Evolutionary conservation across 2,329 filamentous ascomycete species (phyloP), one percentile per base, ranked within the genome.

Genomic region (Xylaria sp.): DNA sequence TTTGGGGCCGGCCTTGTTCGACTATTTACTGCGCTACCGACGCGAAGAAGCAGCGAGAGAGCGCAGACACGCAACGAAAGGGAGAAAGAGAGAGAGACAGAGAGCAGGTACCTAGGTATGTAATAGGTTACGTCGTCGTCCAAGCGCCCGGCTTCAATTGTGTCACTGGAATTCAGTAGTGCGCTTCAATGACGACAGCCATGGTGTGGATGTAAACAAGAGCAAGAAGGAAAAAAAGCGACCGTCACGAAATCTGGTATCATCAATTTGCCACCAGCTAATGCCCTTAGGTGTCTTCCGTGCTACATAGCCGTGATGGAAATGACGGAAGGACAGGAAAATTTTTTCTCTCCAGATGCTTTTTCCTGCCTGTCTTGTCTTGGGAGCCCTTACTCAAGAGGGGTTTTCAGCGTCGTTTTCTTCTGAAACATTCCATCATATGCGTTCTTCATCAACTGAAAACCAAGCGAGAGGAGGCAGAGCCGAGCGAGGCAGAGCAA

Each of bases 261-360:
- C 9, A 42, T 11, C 9, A 42, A 9, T 42, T 42, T 13, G 37
- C 37, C 37, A 42, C 37, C 37, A 10, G 11, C 37, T 9, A 10
- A 42, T 42, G 37, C 59, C 61, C 61, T 19, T 48, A 52, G 10
- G 23, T 30, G 23, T 30, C 23, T 30, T 30, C 23, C 23, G 23
- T 30, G 23, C 23, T 30, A 30, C 23, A 30, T 30, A 42, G 37
- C 37, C 8, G 3, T 42, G 37, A 50, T 30, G 42, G 52, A 53
- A 51, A 58, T 50, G 58, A 44, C 52, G 53, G 50, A 59, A 65
- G 62, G 61, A 59, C 66, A 63, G 62, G 16, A 49, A 49, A 30
- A 18, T 30, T 34, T 50, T 50, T 50, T 50, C 9, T 23, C 23
- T 23, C 7, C 7, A 6, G 8, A 50, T 23, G 11, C 30, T 30